Conservation (phyloP, 2,329 filamentous ascomycete genomes). For the Trichoderma breve region DNA sequence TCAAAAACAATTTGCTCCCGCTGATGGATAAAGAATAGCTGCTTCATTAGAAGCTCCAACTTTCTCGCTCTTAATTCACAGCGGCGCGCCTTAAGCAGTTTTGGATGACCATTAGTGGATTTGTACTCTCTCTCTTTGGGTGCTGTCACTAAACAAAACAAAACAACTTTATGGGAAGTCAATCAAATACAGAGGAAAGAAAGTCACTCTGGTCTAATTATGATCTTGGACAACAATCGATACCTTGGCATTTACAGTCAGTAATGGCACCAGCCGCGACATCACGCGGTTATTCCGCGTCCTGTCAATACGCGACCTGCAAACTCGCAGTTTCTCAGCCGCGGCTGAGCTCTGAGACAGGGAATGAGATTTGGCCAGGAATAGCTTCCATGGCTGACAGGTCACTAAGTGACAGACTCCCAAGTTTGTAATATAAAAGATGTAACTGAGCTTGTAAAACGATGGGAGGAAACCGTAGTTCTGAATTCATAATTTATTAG, state of each 20-base stretch:
- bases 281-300: neutral
- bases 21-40: neutral
- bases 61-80: neutral
- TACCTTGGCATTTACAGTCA: neutral
- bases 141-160: neutral
- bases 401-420: neutral
- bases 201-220: neutral
- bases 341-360: neutral
- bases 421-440: neutral
- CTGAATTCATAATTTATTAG: neutral
- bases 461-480: neutral
- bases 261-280: neutral
- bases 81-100: neutral
- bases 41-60: neutral
- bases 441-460: neutral
- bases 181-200: neutral
- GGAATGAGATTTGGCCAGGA: neutral
- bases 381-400: neutral
- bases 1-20: neutral
- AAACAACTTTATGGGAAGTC: neutral
- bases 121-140: neutral
- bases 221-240: neutral
- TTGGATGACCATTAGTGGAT: neutral
- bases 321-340: neutral
- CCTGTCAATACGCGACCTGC: neutral